These are phyloP conservation scores for Excoecaria agallocha DNA, from an alignment of 345 rosid species.

Conservation along the genomic window DNA sequence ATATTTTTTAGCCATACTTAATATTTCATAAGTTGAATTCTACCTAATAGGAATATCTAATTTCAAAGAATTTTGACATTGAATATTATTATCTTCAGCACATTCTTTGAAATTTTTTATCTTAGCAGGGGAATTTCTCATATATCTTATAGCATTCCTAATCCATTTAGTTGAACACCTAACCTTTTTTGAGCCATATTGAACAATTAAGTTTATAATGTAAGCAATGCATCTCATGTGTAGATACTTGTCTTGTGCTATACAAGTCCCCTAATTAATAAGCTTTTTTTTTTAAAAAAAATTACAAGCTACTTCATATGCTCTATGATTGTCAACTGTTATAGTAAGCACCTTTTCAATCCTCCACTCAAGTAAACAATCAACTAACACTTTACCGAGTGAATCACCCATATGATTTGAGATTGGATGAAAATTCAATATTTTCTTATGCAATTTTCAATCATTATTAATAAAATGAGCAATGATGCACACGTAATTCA, in stretches of 20 bases:
- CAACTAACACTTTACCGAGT: no score
- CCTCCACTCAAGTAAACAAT: slow-evolving; percentile 5
- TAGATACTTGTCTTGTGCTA: background rate
- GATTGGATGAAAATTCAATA: background rate
- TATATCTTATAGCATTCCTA: background rate
- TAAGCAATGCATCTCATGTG: slow-evolving; percentile 11
- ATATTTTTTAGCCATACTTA: background rate
- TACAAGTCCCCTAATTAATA: background rate
- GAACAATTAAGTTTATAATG: background rate
- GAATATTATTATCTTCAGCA: background rate
- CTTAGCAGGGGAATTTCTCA: background rate
- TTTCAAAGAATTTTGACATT: background rate
- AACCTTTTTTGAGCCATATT: background rate
- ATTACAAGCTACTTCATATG: background rate
- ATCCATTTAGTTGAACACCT: background rate
- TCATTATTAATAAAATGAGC: background rate
- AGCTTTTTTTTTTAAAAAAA: background rate
- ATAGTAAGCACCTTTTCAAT: slow-evolving; percentile 1
- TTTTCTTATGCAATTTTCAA: background rate
- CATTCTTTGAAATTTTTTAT: background rate
- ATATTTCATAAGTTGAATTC: slow-evolving; percentile 8
- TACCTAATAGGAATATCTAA: background rate
- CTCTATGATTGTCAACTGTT: slow-evolving; percentile 12
- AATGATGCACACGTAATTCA: background rate
- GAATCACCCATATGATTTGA: background rate